Evolutionary conservation across 371 early-diverging fungal genomes (phyloP).

Genomic region (Conidiobolus incongruus): DNA sequence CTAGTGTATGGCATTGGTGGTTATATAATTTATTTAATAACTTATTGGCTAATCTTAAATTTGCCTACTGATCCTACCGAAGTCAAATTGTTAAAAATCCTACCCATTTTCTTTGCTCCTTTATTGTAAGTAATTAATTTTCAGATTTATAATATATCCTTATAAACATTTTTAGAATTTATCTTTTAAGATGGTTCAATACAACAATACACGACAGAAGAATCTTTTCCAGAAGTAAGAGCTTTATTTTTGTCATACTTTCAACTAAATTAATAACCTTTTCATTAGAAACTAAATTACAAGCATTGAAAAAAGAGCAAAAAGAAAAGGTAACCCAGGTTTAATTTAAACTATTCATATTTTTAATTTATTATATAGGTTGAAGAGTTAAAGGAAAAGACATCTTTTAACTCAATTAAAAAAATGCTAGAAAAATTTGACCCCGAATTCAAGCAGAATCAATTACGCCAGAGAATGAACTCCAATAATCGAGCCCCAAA

Average conservation of each 20-base stretch:
- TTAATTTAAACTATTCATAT: too few relatives aligned
- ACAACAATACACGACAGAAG: not conserved
- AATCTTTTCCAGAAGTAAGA: not conserved
- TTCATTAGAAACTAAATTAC: not conserved
- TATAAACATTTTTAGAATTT: not conserved
- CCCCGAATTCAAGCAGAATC: not conserved
- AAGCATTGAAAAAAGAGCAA: not conserved
- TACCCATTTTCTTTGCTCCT: not conserved
- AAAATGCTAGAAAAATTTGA: slow-evolving; percentile 42
- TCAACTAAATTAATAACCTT: too few relatives aligned
- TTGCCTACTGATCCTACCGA: too few relatives aligned
- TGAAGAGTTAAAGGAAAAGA: slow-evolving; percentile 78
- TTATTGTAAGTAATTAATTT: not conserved
- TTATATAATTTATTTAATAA: too few relatives aligned
- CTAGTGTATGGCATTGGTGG: too few relatives aligned
- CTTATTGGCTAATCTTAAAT: too few relatives aligned
- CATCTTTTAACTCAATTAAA: slow-evolving; percentile 68
- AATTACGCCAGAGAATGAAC: not conserved
- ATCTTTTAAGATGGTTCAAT: not conserved
- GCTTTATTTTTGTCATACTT: not conserved
- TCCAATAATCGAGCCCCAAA: not conserved
- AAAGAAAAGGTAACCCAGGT: slow-evolving; percentile 1
- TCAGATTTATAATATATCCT: not conserved
- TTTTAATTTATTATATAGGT: slow-evolving; percentile 12
- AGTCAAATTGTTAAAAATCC: too few relatives aligned